phyloP scores from a whole-genome alignment of 495 filamentous ascomycete species.

The Diplogelasinospora grovesii region DNA sequence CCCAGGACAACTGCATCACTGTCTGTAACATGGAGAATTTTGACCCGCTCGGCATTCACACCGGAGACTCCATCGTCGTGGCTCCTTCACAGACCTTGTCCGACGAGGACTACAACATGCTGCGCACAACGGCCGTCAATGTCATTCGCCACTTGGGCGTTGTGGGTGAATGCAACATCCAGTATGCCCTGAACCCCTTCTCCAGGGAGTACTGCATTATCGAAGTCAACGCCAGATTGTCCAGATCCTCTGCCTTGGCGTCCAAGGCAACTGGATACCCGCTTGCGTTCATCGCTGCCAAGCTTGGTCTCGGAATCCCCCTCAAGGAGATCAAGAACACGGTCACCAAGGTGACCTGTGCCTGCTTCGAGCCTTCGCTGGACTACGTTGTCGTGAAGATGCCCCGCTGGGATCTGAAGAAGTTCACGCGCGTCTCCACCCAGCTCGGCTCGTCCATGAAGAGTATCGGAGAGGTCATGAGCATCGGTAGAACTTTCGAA shows the following conservation, averaged over 20 bases:
- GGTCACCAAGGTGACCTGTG: conserved; percentile 92
- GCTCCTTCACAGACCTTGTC: conserved; percentile 92
- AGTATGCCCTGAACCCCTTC: conserved; percentile 95
- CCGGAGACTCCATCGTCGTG: conserved; percentile 96
- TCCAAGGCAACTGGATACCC: conserved; percentile 98
- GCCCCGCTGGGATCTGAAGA: conserved; percentile 97
- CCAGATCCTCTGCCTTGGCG: conserved; percentile 86
- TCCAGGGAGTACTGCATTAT: conserved; percentile 98
- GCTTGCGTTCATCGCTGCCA: conserved; percentile 91
- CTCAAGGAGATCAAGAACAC: conserved; percentile 95
- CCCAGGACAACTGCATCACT: conserved; percentile 95
- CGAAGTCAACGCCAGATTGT: conserved; percentile 96
- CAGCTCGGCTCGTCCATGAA: conserved; percentile 97
- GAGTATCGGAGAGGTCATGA: conserved; percentile 99
- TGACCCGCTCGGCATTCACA: conserved; percentile 96
- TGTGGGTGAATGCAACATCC: conserved; percentile 97
- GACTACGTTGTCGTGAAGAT: conserved; percentile 99
- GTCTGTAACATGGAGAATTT: conserved; percentile 99
- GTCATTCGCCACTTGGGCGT: conserved; percentile 96
- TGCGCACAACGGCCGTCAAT: conserved; percentile 96
- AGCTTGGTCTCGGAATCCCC: conserved; percentile 88
- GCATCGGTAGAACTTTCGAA: conserved; percentile 92
- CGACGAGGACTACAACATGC: conserved; percentile 99
- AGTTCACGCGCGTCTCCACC: conserved; percentile 93
- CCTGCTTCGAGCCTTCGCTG: conserved; percentile 97